Evolutionary conservation across 2,329 filamentous ascomycete genomes (phyloP), one percentile per base, ranked within the genome.

Genomic region (Cladosporium colombiae): DNA sequence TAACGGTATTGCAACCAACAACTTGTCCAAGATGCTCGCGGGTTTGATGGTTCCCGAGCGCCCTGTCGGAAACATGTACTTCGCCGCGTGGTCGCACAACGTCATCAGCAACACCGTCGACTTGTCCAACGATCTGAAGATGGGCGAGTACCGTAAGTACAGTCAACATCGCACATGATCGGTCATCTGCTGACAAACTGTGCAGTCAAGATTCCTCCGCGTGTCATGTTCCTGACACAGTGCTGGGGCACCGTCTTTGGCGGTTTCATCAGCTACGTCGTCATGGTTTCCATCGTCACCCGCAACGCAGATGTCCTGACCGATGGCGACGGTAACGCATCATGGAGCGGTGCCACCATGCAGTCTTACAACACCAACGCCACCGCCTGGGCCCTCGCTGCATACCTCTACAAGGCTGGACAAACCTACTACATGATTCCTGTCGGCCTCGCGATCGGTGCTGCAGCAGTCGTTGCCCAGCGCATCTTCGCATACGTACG

Each of bases 1-100:
- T 11, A 86, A 83, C 55, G 85, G 85, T 14, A 86, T 87, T 37
- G 83, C 83, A 8, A 87, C 84, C 2, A 86, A 86, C 70, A 85
- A 86, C 65, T 66, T 87, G 46, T 86, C 84, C 23, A 86, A 86
- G 68, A 84, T 86, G 83, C 66, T 86, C 57, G 84, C 80, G 0
- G 84, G 84, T 60, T 75, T 85, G 3, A 74, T 84, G 65, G 68
- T 85, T 2, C 84, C 84, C 1, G 81, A 79, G 1, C 80, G 81
- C 1, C 84, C 84, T 0, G 69, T 86, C 5, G 84, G 83, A 2
- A 86, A 86, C 73, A 84, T 86, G 82, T 86, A 86, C 72, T 86
- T 86, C 71, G 82, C 84, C 8, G 81, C 81, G 13, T 87, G 84
- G 84, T 86, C 84, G 1, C 85, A 87, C 74, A 85, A 82, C 44